These are phyloP conservation scores for Globisporangium parvum DNA, from an alignment of 352 stramenopile species.

Conservation along the genomic window DNA sequence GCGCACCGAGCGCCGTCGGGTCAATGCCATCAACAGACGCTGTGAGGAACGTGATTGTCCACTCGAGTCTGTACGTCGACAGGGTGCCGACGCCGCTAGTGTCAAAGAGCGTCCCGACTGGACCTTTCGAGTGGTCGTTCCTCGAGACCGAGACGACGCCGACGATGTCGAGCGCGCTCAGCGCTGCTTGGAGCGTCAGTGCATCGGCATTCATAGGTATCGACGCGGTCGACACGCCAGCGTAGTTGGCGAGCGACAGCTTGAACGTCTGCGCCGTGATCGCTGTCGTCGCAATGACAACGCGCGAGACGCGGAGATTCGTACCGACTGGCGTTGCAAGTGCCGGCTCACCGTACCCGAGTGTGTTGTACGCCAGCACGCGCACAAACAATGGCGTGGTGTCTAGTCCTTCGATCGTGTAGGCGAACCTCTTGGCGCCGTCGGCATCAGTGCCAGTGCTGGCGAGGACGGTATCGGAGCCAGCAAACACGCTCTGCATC, in stretches of 20 bases:
- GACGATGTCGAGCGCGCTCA: conserved; percentile 46
- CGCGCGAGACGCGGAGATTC: conserved; percentile 42
- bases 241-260: conserved; percentile 51
- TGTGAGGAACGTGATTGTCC: conserved; percentile 73
- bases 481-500: conserved; percentile 53
- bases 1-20: conserved; percentile 38
- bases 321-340: conserved; percentile 36
- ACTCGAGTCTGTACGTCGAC: conserved; percentile 43
- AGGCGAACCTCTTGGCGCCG: conserved; percentile 13
- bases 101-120: conserved; percentile 34
- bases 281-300: conserved; percentile 25
- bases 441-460: not conserved
- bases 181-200: conserved; percentile 36
- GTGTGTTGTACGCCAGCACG: conserved; percentile 76
- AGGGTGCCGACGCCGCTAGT: conserved; percentile 32
- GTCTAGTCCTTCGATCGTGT: conserved; percentile 45
- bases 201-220: conserved; percentile 52
- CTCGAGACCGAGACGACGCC: conserved; percentile 49
- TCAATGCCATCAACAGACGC: conserved; percentile 39
- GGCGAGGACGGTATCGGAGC: conserved; percentile 31
- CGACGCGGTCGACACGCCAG: conserved; percentile 19
- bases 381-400: conserved; percentile 70
- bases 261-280: conserved; percentile 50
- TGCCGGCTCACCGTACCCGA: conserved; percentile 56
- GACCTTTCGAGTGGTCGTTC: conserved; percentile 54